Base-by-base conservation (phyloP, 306 rosid genomes). In the Astragalus glycyphyllos region DNA sequence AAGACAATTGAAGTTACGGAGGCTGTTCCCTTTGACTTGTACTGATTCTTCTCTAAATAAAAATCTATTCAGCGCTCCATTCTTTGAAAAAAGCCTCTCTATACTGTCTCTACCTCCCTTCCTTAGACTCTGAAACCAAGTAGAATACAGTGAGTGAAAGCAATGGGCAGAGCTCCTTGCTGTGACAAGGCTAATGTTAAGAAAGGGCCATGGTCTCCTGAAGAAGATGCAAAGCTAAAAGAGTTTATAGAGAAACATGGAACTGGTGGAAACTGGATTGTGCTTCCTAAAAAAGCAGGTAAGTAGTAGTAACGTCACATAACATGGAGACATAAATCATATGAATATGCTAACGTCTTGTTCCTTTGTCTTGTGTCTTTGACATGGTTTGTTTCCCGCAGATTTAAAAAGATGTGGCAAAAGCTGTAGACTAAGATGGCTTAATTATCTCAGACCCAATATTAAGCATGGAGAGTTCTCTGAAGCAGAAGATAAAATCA, bases 191-290 rank as follows among this genome's bases (percentile, higher is more conserved):
- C 88, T 29, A 88, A 84, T 77, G 98, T 93, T 49, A 93, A 93
- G 90, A 93, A 65, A 76, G 98, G 98, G 5, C 98, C 98, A 69
- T 93, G 98, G 98, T 88, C 98, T 32, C 97, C 94, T 9, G 96
- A 93, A 78, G 98, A 93, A 87, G 98, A 93, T 82, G 83, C 84
- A 17, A 89, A 80, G 84, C 89, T 93, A 0, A 90, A 80, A 55
- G 86, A 90, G 8, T 90, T 79, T 45, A 88, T 93, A 68, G 81
- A 93, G 0, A 75, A 83, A 61, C 50, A 81, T 81, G 98, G 98
- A 61, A 93, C 97, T 35, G 98, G 97, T 4, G 96, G 94, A 17
- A 93, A 93, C 42, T 93, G 98, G 98, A 90, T 93, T 79, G 81
- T 96, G 50, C 90, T 93, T 8, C 98, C 98, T 2, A 92, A 84